These are phyloP conservation scores for Catunica adiposa DNA, from an alignment of 2,329 filamentous ascomycete genomes.

Conservation along the genomic window DNA sequence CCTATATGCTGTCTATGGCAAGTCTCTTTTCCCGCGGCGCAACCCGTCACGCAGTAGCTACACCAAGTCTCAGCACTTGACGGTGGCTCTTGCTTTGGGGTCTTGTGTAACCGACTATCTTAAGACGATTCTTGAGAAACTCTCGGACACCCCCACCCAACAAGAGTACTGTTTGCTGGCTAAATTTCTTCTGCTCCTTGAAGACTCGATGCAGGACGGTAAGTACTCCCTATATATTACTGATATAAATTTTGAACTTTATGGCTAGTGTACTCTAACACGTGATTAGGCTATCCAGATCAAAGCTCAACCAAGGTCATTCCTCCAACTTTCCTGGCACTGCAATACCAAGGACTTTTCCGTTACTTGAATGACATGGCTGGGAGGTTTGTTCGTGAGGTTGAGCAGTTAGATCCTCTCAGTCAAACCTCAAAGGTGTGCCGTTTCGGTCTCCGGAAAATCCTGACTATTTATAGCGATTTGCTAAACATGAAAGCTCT, in stretches of 20 bases:
- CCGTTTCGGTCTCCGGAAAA: conserved; percentile 51
- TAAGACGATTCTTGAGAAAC: conserved; percentile 27
- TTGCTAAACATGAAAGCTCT: conserved; percentile 7
- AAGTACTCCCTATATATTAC: conserved; percentile 20
- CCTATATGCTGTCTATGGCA: conserved; percentile 74
- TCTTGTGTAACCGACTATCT: conserved; percentile 54
- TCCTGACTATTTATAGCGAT: conserved; percentile 55
- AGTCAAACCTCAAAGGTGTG: conserved; percentile 9
- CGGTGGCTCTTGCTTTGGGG: conserved; percentile 50
- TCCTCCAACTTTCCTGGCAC: conserved; percentile 68
- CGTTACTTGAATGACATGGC: conserved; percentile 57
- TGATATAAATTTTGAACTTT: no score
- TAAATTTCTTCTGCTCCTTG: conserved; percentile 59
- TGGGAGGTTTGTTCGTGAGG: conserved; percentile 45
- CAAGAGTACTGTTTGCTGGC: conserved; percentile 56
- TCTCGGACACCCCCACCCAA: conserved; percentile 12
- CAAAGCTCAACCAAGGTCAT: conserved; percentile 38
- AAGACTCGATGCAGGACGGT: conserved; percentile 63
- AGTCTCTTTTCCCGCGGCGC: conserved; percentile 59
- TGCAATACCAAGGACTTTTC: conserved; percentile 68
- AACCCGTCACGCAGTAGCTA: conserved; percentile 40
- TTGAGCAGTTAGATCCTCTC: conserved; percentile 19
- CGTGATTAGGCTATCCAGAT: conserved; percentile 4
- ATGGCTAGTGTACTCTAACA: background rate
- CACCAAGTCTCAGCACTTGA: conserved; percentile 35